These are phyloP conservation scores for Xylariaceae sp. DNA, from an alignment of 2,329 filamentous ascomycete species.

Conservation along the genomic window DNA sequence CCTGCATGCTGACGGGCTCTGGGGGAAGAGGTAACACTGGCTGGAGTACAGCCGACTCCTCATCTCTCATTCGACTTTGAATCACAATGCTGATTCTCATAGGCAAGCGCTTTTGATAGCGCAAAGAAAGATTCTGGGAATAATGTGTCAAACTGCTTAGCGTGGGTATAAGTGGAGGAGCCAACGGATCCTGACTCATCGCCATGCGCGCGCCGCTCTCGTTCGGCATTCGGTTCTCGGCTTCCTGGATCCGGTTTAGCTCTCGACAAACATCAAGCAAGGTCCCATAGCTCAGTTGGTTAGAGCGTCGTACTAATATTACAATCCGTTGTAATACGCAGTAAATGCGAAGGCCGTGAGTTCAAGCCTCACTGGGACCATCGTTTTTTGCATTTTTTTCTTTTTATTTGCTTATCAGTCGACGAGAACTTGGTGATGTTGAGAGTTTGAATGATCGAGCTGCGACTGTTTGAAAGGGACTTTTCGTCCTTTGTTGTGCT, in stretches of 20 bases:
- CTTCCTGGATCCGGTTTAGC: neutral
- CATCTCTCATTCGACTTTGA: neutral
- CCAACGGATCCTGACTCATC: neutral
- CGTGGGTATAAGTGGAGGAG: neutral
- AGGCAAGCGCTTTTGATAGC: neutral
- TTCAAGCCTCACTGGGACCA: slow-evolving; percentile 3
- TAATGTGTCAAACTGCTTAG: neutral
- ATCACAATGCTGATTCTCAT: neutral
- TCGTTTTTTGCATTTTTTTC: slow-evolving; percentile 1
- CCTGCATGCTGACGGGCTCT: neutral
- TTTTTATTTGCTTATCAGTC: no score
- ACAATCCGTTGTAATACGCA: neutral
- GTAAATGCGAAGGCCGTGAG: slow-evolving; percentile 3
- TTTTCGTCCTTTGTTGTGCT: no score
- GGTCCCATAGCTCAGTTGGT: slow-evolving; percentile 3
- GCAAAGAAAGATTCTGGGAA: neutral
- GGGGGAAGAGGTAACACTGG: neutral
- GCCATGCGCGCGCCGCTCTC: neutral
- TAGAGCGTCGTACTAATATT: slow-evolving; percentile 4
- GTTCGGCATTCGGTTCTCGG: neutral
- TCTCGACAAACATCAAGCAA: neutral
- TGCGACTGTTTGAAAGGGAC: no score
- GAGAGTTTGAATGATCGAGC: no score
- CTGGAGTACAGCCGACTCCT: neutral
- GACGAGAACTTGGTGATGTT: no score